phyloP scores from a whole-genome alignment of 78 protist genomes.

The Planoprotostelium fungivorum region DNA sequence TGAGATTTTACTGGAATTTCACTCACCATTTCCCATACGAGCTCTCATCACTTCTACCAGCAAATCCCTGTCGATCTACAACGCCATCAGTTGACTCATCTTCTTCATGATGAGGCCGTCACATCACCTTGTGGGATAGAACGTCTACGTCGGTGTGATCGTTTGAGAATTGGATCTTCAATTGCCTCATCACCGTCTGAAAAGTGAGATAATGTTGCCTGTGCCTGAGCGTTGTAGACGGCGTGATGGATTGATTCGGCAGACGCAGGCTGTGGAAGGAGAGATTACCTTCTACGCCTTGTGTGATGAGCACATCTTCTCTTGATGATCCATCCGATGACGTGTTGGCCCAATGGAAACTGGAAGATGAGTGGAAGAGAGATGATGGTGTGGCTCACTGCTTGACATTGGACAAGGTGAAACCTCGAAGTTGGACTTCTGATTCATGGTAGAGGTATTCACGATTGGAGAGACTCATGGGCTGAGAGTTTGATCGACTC shows the following conservation, averaged over 20 bases:
- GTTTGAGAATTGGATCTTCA: not conserved
- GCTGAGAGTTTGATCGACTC: not conserved
- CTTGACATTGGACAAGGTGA: too few relatives aligned
- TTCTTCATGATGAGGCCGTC: not conserved
- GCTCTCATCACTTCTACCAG: not conserved
- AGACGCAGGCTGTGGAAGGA: not conserved
- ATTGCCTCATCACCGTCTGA: not conserved
- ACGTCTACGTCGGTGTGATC: not conserved
- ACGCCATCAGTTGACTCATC: not conserved
- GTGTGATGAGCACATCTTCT: not conserved
- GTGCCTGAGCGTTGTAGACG: not conserved
- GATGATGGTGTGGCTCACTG: too few relatives aligned
- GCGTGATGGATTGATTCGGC: not conserved
- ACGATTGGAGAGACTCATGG: not conserved
- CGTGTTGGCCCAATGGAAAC: not conserved
- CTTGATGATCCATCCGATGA: not conserved
- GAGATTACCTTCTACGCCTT: not conserved
- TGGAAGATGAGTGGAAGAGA: not conserved
- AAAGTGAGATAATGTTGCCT: not conserved
- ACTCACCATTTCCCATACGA: not conserved
- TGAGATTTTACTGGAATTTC: not conserved
- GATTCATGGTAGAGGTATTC: not conserved
- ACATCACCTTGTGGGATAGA: not conserved
- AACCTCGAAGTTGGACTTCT: too few relatives aligned
- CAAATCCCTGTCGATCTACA: not conserved